Percentiles rank a stretch among this genome's conserved stretches.
Evolutionary conservation across 495 filamentous ascomycete genomes (phyloP).

Genomic region (Hypoxylon intermedium): DNA sequence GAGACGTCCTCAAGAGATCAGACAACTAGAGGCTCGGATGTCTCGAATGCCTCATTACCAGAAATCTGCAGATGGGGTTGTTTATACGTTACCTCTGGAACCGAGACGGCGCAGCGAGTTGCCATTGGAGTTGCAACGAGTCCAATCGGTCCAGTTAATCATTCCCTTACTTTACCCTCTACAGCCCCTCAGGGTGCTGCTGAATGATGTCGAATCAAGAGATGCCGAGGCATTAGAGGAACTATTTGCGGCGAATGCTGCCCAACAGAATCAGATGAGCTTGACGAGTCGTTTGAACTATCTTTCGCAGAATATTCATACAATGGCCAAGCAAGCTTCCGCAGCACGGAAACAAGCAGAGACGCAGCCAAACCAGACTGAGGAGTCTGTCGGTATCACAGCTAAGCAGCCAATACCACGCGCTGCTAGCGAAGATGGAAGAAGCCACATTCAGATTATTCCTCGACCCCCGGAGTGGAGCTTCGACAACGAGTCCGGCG

Average conservation of each 20-base stretch:
- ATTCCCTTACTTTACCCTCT: conserved; percentile 79
- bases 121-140: conserved; percentile 64
- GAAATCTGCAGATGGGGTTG: conserved; percentile 72
- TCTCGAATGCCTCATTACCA: conserved; percentile 70
- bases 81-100: conserved; percentile 76
- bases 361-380: not conserved
- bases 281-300: conserved; percentile 81
- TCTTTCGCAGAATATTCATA: conserved; percentile 74
- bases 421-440: conserved; percentile 49
- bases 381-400: conserved; percentile 6
- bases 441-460: conserved; percentile 75
- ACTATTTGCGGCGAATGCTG: conserved; percentile 67
- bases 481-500: conserved; percentile 52
- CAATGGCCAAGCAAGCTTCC: conserved; percentile 63
- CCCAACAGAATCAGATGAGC: conserved; percentile 63
- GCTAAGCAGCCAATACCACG: conserved; percentile 8
- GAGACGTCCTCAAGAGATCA: conserved; percentile 68
- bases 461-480: conserved; percentile 86
- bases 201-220: conserved; percentile 67
- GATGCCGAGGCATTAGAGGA: conserved; percentile 68
- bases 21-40: conserved; percentile 82
- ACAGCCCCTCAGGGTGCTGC: conserved; percentile 68
- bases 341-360: conserved; percentile 13
- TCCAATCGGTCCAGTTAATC: conserved; percentile 71
- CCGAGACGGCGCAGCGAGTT: conserved; percentile 67